Percentiles rank a stretch among this genome's conserved stretches.
phyloP scores from a whole-genome alignment of 1,139 yeast genomes.

The Blastobotrys aristatus region DNA sequence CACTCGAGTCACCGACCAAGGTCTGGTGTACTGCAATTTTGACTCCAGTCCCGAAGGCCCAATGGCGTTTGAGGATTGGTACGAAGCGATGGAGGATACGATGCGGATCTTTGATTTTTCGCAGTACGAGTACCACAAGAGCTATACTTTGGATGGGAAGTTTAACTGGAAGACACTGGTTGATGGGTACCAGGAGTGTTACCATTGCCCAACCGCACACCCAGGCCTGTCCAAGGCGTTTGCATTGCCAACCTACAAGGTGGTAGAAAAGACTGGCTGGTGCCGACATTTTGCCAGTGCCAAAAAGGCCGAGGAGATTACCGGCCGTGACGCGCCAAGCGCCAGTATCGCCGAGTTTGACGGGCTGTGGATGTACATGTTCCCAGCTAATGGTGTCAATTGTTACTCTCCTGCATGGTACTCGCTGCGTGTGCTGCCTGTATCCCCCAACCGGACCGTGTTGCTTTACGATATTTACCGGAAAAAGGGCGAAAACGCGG shows the following conservation, averaged over 20 bases:
- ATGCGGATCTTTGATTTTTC: slow-evolving; percentile 12
- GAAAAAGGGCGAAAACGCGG: slow-evolving; percentile 7
- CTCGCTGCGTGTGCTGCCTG: slow-evolving; percentile 12
- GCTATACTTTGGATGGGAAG: slow-evolving; percentile 10
- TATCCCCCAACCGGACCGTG: slow-evolving; percentile 5
- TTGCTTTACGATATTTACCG: slow-evolving; percentile 13
- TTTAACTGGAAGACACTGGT: slow-evolving; percentile 15
- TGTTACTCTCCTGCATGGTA: slow-evolving; percentile 16
- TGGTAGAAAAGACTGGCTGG: slow-evolving; percentile 11
- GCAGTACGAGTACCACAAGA: slow-evolving; percentile 12
- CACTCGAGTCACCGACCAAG: slow-evolving; percentile 10
- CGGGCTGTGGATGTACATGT: slow-evolving; percentile 15
- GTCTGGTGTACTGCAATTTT: slow-evolving; percentile 11
- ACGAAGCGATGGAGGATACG: slow-evolving; percentile 11
- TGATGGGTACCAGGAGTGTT: slow-evolving; percentile 15
- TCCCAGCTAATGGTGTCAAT: slow-evolving; percentile 15
- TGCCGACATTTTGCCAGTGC: slow-evolving; percentile 13
- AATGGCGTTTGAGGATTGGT: slow-evolving; percentile 11
- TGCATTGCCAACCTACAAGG: slow-evolving; percentile 13
- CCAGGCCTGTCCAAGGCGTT: slow-evolving; percentile 15
- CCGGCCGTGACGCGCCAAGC: slow-evolving; percentile 8
- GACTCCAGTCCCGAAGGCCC: slow-evolving; percentile 12
- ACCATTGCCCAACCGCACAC: slow-evolving; percentile 15
- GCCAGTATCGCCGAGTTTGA: slow-evolving; percentile 10
- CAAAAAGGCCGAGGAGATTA: slow-evolving; percentile 3